A percentile compares a stretch with the other conserved stretches of the same genome.
Conservation (phyloP, 805 yeast genomes). For the Cyberlindnera euphorbiae region DNA sequence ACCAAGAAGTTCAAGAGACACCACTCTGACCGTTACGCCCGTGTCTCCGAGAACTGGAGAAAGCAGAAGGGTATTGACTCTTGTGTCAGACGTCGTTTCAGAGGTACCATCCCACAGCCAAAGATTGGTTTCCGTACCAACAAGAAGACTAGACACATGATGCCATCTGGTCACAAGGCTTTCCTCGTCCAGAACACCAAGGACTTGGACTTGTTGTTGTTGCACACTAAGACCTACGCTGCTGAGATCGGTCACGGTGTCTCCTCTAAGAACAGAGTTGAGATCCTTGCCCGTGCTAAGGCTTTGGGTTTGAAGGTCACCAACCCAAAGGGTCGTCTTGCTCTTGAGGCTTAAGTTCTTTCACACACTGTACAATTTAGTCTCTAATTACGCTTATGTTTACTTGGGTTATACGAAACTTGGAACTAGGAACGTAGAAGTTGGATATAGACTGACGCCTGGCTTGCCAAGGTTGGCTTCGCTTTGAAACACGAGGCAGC, state of each 20-base stretch:
- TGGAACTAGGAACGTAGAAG: no score
- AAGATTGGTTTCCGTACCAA: constrained; percentile 99
- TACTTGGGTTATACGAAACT: no score
- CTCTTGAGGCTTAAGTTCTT: constrained; percentile 83
- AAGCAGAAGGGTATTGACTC: constrained; percentile 99
- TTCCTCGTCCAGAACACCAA: constrained; percentile 87
- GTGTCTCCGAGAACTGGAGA: constrained; percentile 99
- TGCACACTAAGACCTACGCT: constrained; percentile 98
- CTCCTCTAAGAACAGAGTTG: constrained; percentile 97
- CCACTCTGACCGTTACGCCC: constrained; percentile 99
- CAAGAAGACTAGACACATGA: constrained; percentile 95
- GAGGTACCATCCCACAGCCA: constrained; percentile 99
- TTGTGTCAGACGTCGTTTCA: constrained; percentile 99
- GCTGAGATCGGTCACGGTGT: constrained; percentile 99
- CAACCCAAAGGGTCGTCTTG: constrained; percentile 98
- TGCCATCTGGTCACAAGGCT: constrained; percentile 98
- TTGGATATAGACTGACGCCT: no score
- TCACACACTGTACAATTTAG: constrained; percentile 20
- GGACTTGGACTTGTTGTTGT: constrained; percentile 91
- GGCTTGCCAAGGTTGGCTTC: no score
- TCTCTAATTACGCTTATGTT: constrained; percentile 23
- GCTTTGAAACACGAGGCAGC: no score
- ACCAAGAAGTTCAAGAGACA: constrained; percentile 99
- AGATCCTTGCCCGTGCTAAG: constrained; percentile 93
- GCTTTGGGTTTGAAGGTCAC: constrained; percentile 98